Evolutionary conservation across 108 stramenopile species (phyloP).

Genomic region (Mayamaea pseudoterrestris): DNA sequence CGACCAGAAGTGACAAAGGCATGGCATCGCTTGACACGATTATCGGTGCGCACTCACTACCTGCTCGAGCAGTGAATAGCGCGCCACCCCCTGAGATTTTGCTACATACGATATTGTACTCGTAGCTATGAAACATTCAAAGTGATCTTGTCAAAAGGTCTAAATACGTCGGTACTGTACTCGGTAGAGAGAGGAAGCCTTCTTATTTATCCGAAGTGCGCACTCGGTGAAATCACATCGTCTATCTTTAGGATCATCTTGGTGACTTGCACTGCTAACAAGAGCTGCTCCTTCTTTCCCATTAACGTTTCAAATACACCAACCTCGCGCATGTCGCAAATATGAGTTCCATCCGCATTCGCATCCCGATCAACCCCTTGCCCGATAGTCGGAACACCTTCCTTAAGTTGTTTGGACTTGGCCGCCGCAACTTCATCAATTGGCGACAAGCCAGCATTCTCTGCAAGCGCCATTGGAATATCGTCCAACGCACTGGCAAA

Average conservation of each 20-base stretch:
- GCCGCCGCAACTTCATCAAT: conserved; percentile 95
- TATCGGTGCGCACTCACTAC: no score
- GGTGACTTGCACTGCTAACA: conserved; percentile 97
- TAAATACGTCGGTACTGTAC: no score
- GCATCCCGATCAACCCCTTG: conserved; percentile 59
- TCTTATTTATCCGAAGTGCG: no score
- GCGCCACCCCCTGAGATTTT: no score
- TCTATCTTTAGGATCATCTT: conserved; percentile 99
- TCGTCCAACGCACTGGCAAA: conserved; percentile 99
- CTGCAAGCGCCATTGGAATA: conserved; percentile 97
- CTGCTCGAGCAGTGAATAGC: no score
- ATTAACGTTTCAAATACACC: conserved; percentile 99
- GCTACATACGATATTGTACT: no score
- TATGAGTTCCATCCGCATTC: conserved; percentile 49
- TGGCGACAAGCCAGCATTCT: conserved; percentile 93
- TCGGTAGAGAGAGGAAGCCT: no score
- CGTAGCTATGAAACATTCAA: no score
- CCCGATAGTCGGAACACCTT: conserved; percentile 82
- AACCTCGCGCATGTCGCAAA: conserved; percentile 85
- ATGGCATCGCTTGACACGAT: no score
- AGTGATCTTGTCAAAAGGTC: no score
- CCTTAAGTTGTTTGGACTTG: conserved; percentile 87
- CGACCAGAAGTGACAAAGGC: no score
- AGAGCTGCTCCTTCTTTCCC: conserved; percentile 98
- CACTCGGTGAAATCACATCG: conserved; percentile 91